Evolutionary conservation across 495 filamentous ascomycete species (phyloP).

Genomic region (Aspergillus funiculosus): DNA sequence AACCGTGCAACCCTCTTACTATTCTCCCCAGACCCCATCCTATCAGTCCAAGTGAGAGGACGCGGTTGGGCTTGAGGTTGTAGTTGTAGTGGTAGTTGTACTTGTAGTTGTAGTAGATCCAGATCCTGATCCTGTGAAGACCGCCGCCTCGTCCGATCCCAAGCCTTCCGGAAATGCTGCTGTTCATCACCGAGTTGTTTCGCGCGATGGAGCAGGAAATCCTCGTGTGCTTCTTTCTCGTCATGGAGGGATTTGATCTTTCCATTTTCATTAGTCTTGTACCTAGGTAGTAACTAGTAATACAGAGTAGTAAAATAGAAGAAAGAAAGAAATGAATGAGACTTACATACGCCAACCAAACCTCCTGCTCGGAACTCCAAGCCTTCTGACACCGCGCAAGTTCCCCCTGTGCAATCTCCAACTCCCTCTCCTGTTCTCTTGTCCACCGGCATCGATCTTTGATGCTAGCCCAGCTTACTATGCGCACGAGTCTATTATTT

Average conservation of each 20-base stretch:
- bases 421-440: slow-evolving; percentile 29
- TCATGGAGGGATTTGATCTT: slow-evolving; percentile 36
- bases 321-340: background rate
- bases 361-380: slow-evolving; percentile 41
- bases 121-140: slow-evolving; percentile 17
- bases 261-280: background rate
- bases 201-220: slow-evolving; percentile 31
- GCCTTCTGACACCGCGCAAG: slow-evolving; percentile 38
- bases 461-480: slow-evolving; percentile 35
- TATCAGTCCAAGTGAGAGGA: background rate
- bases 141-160: slow-evolving; percentile 29
- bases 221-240: slow-evolving; percentile 36
- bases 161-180: slow-evolving; percentile 37
- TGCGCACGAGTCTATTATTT: slow-evolving; percentile 19
- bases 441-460: slow-evolving; percentile 33
- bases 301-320: slow-evolving; percentile 1
- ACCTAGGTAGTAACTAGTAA: background rate
- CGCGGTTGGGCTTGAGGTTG: background rate
- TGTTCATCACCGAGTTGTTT: slow-evolving; percentile 38
- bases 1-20: background rate
- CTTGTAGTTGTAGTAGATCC: background rate
- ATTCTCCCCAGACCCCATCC: slow-evolving; percentile 2
- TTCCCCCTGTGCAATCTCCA: slow-evolving; percentile 27
- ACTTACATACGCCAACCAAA: slow-evolving; percentile 39
- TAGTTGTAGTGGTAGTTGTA: background rate